Percentiles rank a stretch among this genome's conserved stretches.
phyloP scores from a whole-genome alignment of 1,284 basidiomycete genomes.

The Sporisorium graminicola region DNA sequence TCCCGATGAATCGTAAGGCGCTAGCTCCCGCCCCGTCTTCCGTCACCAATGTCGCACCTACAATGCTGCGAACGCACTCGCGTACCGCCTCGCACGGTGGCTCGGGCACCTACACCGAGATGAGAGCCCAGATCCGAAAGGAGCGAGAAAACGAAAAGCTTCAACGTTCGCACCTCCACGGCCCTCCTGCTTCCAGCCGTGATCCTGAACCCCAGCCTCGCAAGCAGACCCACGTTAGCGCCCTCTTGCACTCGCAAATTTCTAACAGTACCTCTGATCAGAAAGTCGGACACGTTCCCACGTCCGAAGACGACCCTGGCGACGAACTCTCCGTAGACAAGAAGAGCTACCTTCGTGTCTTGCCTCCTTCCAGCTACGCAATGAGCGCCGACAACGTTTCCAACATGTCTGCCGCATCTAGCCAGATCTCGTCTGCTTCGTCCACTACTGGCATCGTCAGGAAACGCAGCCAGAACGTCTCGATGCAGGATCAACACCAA shows the following conservation, averaged over 20 bases:
- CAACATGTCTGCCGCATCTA: conserved; percentile 34
- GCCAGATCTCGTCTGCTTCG: conserved; percentile 38
- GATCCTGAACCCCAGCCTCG: conserved; percentile 10
- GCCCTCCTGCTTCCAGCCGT: neutral
- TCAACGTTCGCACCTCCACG: conserved; percentile 7
- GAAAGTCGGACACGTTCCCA: conserved; percentile 29
- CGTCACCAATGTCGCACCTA: conserved; percentile 36
- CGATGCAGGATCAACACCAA: conserved; percentile 16
- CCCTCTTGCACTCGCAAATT: conserved; percentile 9
- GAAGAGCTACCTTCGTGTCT: conserved; percentile 27
- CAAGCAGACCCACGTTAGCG: conserved; percentile 1
- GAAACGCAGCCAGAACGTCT: conserved; percentile 35
- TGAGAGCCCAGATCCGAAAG: conserved; percentile 49
- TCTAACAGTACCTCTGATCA: conserved; percentile 40
- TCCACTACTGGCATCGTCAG: conserved; percentile 28
- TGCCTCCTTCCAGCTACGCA: conserved; percentile 28
- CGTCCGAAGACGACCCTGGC: conserved; percentile 8
- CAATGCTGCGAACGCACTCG: conserved; percentile 30
- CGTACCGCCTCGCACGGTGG: conserved; percentile 42
- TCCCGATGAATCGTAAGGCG: conserved; percentile 38
- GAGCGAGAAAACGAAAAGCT: conserved; percentile 45
- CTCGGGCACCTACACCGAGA: conserved; percentile 53
- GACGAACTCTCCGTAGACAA: conserved; percentile 19
- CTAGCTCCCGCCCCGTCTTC: conserved; percentile 31
- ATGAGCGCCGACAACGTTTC: conserved; percentile 37